Evolutionary conservation across 768 basidiomycete genomes (phyloP), one percentile per base, ranked within the genome.

Genomic region (Amanita pallidorosea): DNA sequence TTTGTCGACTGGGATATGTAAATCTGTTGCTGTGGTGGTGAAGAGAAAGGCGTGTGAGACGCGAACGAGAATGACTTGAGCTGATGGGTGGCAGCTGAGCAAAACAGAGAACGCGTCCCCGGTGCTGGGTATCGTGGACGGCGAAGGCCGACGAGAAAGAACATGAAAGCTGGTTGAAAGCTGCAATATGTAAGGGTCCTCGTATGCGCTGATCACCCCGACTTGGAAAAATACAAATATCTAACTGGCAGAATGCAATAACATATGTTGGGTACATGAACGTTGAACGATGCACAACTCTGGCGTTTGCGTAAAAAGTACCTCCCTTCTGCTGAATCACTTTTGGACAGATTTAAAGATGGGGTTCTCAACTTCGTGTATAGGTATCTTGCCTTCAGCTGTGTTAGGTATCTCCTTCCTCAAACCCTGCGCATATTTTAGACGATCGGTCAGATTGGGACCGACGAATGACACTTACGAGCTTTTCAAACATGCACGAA

Each of bases 401-500:
- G 88, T 73, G 7, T 91, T 94, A 22, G 95, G 95, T 57, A 98
- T 93, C 40, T 79, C 81, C 70, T 98, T 98, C 36, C 73, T 78
- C 53, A 97, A 76, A 58, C 92, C 92, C 95, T 97, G 63, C 7
- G 44, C 34, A 34, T 29, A 53, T n/a, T 29, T 29, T 40, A 46
- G 17, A 40, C 49, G 45, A 46, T 41, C 5, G 17, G 47, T 22
- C 1, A 22, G 18, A 29, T 38, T 1, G 13, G 33, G n/a, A 46
- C 22, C n/a, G n/a, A n/a, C n/a, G n/a, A 22, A 17, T n/a, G 12
- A 33, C 33, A 80, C 88, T 57, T 57, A 92, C 95, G 58, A 98
- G 77, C 65, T 96, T 97, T 67, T 94, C 85, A 62, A 97, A 94
- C 76, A 95, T 88, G 72, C 95, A 98, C 52, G 81, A 72, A 74